Base-by-base conservation (phyloP, 202 grass and related monocot species). In the Bolboschoenoplectus hybrid region DNA sequence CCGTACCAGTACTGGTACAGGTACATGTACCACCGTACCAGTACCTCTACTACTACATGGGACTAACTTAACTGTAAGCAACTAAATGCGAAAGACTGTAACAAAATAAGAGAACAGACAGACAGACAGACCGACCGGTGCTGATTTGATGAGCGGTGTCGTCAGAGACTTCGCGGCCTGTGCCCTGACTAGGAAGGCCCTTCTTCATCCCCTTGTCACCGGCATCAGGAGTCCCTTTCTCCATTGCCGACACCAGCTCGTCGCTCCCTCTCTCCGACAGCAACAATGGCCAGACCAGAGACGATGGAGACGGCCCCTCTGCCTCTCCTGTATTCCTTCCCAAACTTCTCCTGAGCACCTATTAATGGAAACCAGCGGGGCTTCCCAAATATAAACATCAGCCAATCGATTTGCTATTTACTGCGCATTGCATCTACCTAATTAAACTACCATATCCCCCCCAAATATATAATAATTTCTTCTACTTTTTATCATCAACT, bases 91-190 rank as follows among this genome's bases (percentile, higher is more conserved):
- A 13, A 73, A n/a, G 52, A 38, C 46, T 47, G 45, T 61, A 55
- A 73, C 1, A 32, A 45, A 56, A 52, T 13, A n/a, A 52, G 34
- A 3, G 60, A 41, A 19, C 9, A 70, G 73, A 38, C 16, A 55
- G 73, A 38, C 16, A 55, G 9, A 34, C 14, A 91, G 38, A 67
- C 75, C 65, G 39, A 98, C 96, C 96, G 4, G 90, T 72, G 85
- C 96, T 96, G 62, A 98, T 98, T 89, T 94, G 91, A 82, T 98
- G 96, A 2, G 90, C 96, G 0, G 96, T 98, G 10, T 96, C 93
- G 0, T 94, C 91, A 5, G 91, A 88, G 53, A 51, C 74, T 20
- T 72, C 71, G 19, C 76, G 19, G 50, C 9, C 56, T 3, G 3
- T 16, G 20, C 14, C 65, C 3, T 53, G 49, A 44, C 16, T 34